Evolutionary conservation across 768 basidiomycete species (phyloP), one percentile per base, ranked within the genome.

Genomic region (Mycena capillaripes): DNA sequence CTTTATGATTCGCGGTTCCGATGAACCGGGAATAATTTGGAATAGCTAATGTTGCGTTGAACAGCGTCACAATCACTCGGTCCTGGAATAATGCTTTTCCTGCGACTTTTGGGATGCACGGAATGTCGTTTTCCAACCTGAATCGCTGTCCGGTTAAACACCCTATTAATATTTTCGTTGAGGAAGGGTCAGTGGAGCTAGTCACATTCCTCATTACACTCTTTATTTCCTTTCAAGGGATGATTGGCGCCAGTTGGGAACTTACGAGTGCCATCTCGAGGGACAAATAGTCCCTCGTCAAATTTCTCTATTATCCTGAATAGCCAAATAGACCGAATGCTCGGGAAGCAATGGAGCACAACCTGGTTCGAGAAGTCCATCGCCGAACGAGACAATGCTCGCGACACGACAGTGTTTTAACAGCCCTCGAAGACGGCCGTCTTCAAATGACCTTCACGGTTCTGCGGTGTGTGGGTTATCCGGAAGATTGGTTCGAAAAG

Each of bases 391-490:
- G 14, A 32, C n/a, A 23, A 12, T 48, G 34, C 44, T 7, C 59
- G 40, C 19, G 70, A 60, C 5, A 34, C 19, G 70, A 60, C 5
- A 34, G 76, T 19, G 34, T 78, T 17, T n/a, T 64, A 3, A 38
- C 66, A 27, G 77, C 71, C 21, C 57, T 78, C 12, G 16, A 56
- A 14, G 77, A 78, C 32, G 77, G 77, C 8, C 66, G 74, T 8
- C 42, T 76, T 3, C 23, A 6, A 16, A 76, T 78, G 30, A 56
- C 63, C 11, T 78, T 76, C 72, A 72, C 66, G 14, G 69, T 76
- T 30, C 61, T 78, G 38, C 67, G 73, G 30, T 76, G 77, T 29
- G 74, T 74, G n/a, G 69, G 69, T 19, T 78, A 73, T 61, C 77
- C 76, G 11, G 34, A 71, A 19, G 71, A 76, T 14, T 76, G 74